phyloP scores from a whole-genome alignment of 2,329 filamentous ascomycete species.

The Tolypocladium guangdongense region DNA sequence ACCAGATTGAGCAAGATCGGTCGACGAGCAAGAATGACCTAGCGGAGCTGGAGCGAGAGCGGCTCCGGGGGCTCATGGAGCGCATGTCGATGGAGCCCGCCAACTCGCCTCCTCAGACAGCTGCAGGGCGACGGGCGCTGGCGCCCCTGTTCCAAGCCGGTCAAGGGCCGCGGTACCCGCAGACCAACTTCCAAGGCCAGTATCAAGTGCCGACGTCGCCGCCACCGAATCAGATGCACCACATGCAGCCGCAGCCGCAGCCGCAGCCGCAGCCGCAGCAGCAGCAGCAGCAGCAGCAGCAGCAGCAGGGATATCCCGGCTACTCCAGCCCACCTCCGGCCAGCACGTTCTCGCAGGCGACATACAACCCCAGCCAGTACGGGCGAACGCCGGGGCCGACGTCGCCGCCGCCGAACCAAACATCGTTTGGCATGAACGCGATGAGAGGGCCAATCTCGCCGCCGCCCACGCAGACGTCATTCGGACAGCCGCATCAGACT shows the following conservation, averaged over 20 bases:
- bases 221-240: constrained; percentile 33
- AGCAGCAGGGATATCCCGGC: constrained; percentile 31
- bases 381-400: constrained; percentile 46
- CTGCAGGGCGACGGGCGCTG: constrained; percentile 17
- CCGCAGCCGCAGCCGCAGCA: constrained; percentile 13
- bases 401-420: constrained; percentile 54
- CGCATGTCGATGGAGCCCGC: constrained; percentile 77
- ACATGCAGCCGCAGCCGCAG: constrained; percentile 30
- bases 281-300: constrained; percentile 11
- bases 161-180: constrained; percentile 37
- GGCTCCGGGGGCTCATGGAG: constrained; percentile 84
- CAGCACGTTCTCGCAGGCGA: constrained; percentile 36
- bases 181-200: constrained; percentile 43
- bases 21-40: constrained; percentile 45
- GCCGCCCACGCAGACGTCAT: constrained; percentile 46
- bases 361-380: constrained; percentile 49
- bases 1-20: constrained; percentile 74
- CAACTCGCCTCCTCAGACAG: constrained; percentile 22
- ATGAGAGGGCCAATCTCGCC: constrained; percentile 37
- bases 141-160: constrained; percentile 40
- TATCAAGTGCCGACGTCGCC: constrained; percentile 49
- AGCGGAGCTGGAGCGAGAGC: constrained; percentile 79
- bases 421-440: constrained; percentile 30
- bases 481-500: constrained; percentile 29
- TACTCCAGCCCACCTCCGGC: constrained; percentile 29